phyloP scores from a whole-genome alignment of 1,284 basidiomycete species.

The Cryptococcus floricola region DNA sequence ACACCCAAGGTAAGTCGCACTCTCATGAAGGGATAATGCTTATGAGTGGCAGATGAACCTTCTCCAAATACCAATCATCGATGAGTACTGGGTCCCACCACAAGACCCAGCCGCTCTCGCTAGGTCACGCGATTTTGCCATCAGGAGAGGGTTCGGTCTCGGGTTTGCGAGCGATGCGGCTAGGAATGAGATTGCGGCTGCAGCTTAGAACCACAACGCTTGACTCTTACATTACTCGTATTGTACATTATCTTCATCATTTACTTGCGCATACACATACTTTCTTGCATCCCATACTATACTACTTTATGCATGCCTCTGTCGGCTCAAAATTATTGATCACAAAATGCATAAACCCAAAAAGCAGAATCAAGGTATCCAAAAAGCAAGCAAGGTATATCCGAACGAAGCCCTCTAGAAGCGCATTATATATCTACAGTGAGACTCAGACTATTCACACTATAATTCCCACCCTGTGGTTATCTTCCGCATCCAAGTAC shows the following conservation, averaged over 20 bases:
- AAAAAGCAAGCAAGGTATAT: no score
- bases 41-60: constrained; percentile 64
- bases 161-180: constrained; percentile 9
- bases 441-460: no score
- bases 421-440: no score
- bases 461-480: no score
- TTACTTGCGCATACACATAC: background rate
- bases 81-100: constrained; percentile 72
- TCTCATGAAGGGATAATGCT: background rate
- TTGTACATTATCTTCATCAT: background rate
- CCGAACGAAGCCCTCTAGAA: no score
- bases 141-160: constrained; percentile 42
- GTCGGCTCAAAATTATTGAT: no score
- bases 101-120: constrained; percentile 40
- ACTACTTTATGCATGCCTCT: no score
- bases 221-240: background rate
- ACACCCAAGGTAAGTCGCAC: constrained; percentile 68
- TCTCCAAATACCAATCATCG: constrained; percentile 87
- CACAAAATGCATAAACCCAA: no score
- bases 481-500: no score
- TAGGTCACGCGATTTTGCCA: constrained; percentile 46
- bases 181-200: background rate
- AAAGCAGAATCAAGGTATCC: no score
- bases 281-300: no score
- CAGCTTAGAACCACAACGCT: no score